A percentile compares a stretch with the other conserved stretches of the same genome.
phyloP scores from a whole-genome alignment of 2,329 filamentous ascomycete genomes.

The Ophiostoma populinum region DNA sequence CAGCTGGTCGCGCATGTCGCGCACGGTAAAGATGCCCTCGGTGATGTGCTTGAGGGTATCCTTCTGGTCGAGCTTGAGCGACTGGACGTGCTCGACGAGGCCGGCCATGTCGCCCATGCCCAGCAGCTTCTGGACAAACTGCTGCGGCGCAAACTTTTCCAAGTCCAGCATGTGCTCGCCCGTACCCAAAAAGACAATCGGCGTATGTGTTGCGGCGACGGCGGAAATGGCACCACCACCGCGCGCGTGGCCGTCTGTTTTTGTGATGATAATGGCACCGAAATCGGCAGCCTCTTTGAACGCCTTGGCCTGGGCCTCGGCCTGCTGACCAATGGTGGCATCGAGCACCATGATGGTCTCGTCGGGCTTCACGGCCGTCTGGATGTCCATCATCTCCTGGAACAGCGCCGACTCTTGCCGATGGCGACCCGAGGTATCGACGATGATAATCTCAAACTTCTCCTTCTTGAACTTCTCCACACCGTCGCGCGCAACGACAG shows the following conservation, averaged over 20 bases:
- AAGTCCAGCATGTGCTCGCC: conserved; percentile 95
- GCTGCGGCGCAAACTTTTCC: conserved; percentile 79
- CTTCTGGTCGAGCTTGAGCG: conserved; percentile 88
- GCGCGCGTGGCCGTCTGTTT: conserved; percentile 89
- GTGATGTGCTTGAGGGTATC: conserved; percentile 98
- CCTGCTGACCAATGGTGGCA: conserved; percentile 88
- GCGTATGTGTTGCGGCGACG: conserved; percentile 87
- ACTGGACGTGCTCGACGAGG: conserved; percentile 90
- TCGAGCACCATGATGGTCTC: conserved; percentile 98
- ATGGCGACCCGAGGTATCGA: conserved; percentile 91
- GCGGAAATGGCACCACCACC: conserved; percentile 96
- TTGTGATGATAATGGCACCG: conserved; percentile 96
- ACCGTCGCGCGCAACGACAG: conserved; percentile 82
- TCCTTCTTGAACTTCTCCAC: conserved; percentile 99
- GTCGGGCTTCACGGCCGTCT: conserved; percentile 73
- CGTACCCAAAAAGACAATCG: conserved; percentile 95
- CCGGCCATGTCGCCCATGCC: conserved; percentile 97
- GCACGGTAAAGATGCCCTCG: conserved; percentile 88
- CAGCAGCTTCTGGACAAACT: conserved; percentile 83
- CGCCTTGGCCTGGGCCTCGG: conserved; percentile 82
- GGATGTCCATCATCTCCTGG: conserved; percentile 95
- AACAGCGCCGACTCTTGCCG: conserved; percentile 90
- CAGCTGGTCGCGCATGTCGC: conserved; percentile 86
- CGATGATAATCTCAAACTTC: conserved; percentile 93
- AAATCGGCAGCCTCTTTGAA: conserved; percentile 98